These are phyloP conservation scores for Phytopythium sindhum DNA, from an alignment of 352 stramenopile genomes.

Conservation along the genomic window DNA sequence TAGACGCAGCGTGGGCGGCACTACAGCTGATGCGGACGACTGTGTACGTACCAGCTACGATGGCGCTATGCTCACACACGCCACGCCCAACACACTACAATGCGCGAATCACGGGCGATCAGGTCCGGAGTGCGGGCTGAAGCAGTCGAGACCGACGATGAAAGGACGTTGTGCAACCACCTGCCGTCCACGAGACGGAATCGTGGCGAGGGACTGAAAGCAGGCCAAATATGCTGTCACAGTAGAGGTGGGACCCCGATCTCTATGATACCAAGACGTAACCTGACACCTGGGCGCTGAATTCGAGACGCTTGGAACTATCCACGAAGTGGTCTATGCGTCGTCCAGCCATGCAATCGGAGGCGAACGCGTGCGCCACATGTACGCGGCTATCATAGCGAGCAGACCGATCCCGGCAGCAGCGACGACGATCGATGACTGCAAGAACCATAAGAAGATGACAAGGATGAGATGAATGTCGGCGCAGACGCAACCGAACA, in stretches of 20 bases:
- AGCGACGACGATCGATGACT: slow-evolving; percentile 27
- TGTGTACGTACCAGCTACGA: not conserved
- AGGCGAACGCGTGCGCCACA: slow-evolving; percentile 27
- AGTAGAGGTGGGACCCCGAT: not conserved
- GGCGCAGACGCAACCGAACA: not conserved
- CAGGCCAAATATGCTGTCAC: not conserved
- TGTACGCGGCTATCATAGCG: slow-evolving; percentile 26
- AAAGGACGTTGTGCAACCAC: not conserved
- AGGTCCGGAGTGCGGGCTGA: not conserved
- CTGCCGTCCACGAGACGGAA: not conserved
- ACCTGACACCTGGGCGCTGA: not conserved
- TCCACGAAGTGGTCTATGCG: not conserved
- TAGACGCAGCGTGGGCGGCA: slow-evolving; percentile 7
- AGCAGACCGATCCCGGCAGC: slow-evolving; percentile 28
- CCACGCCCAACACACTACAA: too few relatives aligned
- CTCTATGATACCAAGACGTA: slow-evolving; percentile 1
- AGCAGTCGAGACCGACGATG: not conserved
- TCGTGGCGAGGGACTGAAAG: not conserved
- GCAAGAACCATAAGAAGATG: not conserved
- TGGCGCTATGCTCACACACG: not conserved
- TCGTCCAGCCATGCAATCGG: slow-evolving; percentile 11
- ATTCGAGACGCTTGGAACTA: not conserved
- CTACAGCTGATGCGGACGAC: not conserved
- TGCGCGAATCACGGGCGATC: too few relatives aligned
- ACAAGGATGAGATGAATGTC: not conserved